phyloP scores from a whole-genome alignment of 306 rosid species.

The Cicer arietinum region DNA sequence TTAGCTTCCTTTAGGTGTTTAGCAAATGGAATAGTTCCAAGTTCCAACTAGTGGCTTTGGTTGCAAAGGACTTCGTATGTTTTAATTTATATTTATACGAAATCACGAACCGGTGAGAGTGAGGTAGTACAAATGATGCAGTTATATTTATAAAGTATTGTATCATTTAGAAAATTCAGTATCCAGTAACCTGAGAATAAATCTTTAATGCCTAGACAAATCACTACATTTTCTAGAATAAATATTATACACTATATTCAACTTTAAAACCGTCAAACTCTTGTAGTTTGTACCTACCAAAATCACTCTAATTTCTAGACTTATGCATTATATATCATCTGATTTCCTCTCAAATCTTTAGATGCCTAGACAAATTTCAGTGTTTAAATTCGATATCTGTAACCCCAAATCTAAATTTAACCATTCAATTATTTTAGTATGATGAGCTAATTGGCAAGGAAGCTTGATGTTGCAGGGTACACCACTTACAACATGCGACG shows the following conservation, averaged over 20 bases:
- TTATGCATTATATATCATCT: background rate
- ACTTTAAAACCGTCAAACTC: background rate
- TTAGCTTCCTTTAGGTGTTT: background rate
- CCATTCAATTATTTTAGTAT: background rate
- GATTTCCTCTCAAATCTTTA: background rate
- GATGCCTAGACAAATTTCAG: background rate
- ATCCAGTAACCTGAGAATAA: background rate
- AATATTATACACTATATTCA: background rate
- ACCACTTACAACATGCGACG: background rate
- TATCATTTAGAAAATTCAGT: background rate
- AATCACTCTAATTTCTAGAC: background rate
- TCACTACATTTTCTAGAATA: background rate
- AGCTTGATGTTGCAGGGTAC: background rate
- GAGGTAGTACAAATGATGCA: background rate
- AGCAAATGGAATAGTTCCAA: background rate
- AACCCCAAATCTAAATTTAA: background rate
- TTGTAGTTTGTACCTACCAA: background rate
- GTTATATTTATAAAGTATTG: background rate
- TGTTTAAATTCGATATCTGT: background rate
- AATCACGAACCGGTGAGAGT: too few species aligned
- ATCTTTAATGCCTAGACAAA: background rate
- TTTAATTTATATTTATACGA: background rate
- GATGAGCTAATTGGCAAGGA: background rate
- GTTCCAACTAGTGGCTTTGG: background rate
- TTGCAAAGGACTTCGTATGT: background rate